Conservation (phyloP, 371 early-diverging fungal genomes). For the Mortierella sp. region DNA sequence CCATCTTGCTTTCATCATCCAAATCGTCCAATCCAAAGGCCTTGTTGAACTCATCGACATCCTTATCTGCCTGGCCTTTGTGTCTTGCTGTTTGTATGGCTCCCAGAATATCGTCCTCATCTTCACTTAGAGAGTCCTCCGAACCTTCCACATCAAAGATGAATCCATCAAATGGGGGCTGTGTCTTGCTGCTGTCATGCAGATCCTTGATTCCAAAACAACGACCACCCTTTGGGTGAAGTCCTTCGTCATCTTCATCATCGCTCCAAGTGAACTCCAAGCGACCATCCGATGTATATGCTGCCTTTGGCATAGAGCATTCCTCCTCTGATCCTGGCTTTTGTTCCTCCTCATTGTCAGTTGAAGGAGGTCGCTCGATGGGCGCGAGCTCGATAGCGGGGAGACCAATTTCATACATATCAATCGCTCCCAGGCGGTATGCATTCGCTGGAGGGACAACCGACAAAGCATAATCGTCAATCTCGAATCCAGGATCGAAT, state of each 20-base stretch:
- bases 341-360: background rate
- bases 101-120: constrained; percentile 38
- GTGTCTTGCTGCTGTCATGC: constrained; percentile 20
- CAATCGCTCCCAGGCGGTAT: constrained; percentile 8
- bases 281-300: constrained; percentile 18
- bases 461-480: constrained; percentile 23
- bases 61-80: background rate
- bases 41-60: constrained; percentile 20
- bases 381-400: constrained; percentile 17
- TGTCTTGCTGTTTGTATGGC: background rate
- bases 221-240: constrained; percentile 17
- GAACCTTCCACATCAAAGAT: constrained; percentile 31
- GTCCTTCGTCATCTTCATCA: constrained; percentile 12
- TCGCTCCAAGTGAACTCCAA: constrained; percentile 25
- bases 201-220: constrained; percentile 41
- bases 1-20: constrained; percentile 33
- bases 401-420: constrained; percentile 15
- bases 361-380: constrained; percentile 3
- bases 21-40: constrained; percentile 33
- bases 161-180: constrained; percentile 48
- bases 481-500: constrained; percentile 35
- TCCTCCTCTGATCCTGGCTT: background rate
- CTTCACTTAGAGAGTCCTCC: constrained; percentile 33
- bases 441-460: constrained; percentile 24
- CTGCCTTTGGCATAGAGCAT: constrained; percentile 16